phyloP scores from a whole-genome alignment of 306 rosid genomes.

The Cicer pinnatifidum region DNA sequence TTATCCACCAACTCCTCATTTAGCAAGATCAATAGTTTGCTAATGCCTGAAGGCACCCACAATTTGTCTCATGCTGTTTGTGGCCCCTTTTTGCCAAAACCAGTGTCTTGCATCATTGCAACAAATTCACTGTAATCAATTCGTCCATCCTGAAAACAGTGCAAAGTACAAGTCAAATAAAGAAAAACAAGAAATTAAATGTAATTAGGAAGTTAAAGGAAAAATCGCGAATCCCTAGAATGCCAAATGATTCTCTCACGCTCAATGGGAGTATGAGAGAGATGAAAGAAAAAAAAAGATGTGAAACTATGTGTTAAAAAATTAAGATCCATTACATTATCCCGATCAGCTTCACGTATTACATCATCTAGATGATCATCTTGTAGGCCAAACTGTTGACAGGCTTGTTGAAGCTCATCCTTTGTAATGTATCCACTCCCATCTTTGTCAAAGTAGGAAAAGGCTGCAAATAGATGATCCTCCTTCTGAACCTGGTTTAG shows the following conservation, averaged over 20 bases:
- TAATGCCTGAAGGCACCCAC: slow-evolving; percentile 49
- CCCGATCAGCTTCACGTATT: slow-evolving; percentile 79
- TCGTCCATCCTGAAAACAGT: slow-evolving; percentile 84
- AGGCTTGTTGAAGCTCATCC: slow-evolving; percentile 91
- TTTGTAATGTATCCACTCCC: slow-evolving; percentile 91
- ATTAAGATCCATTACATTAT: slow-evolving; percentile 64
- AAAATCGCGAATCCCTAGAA: slow-evolving; percentile 7
- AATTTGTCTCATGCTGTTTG: slow-evolving; percentile 49
- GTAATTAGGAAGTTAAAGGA: background rate
- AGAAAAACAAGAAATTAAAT: background rate
- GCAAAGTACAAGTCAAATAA: slow-evolving; percentile 36
- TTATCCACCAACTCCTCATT: slow-evolving; percentile 44
- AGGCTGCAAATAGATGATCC: slow-evolving; percentile 88
- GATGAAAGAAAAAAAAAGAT: background rate
- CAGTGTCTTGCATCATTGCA: slow-evolving; percentile 95
- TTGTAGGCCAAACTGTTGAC: slow-evolving; percentile 75
- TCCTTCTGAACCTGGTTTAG: slow-evolving; percentile 88
- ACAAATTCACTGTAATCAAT: slow-evolving; percentile 92
- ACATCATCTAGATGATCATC: slow-evolving; percentile 76
- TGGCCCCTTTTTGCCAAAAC: slow-evolving; percentile 56
- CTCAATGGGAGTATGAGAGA: background rate
- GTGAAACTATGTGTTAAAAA: background rate
- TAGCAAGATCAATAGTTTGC: slow-evolving; percentile 42
- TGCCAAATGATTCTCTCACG: background rate
- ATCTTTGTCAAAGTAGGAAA: slow-evolving; percentile 88